Conservation (phyloP, 768 basidiomycete genomes). For the Agaricus sinodeliciosus region DNA sequence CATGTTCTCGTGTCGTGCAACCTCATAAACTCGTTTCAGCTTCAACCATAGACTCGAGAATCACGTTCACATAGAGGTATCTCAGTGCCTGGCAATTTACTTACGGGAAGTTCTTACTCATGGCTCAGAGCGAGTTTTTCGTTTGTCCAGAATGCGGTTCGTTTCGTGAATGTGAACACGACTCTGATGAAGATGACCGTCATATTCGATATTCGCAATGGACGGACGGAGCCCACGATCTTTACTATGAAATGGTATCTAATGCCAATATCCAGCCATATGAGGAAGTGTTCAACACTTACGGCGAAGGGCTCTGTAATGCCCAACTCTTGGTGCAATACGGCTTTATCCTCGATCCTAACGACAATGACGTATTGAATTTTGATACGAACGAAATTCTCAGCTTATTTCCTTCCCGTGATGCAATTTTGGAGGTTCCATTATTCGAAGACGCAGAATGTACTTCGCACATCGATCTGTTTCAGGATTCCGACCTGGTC, state of each 20-base stretch:
- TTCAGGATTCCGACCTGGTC: slow-evolving; percentile 14
- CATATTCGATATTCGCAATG: not conserved
- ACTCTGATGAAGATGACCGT: slow-evolving; percentile 25
- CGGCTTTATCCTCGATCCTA: slow-evolving; percentile 70
- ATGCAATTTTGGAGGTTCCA: not conserved
- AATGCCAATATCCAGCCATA: slow-evolving; percentile 41
- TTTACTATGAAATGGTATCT: slow-evolving; percentile 63
- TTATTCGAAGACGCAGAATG: not conserved
- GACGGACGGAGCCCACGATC: slow-evolving; percentile 20
- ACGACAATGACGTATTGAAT: slow-evolving; percentile 55
- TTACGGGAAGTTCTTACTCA: slow-evolving; percentile 3
- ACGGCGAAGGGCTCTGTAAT: slow-evolving; percentile 60
- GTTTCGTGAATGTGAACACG: slow-evolving; percentile 62
- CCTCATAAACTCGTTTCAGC: slow-evolving; percentile 26
- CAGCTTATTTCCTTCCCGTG: slow-evolving; percentile 8
- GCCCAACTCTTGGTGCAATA: slow-evolving; percentile 62
- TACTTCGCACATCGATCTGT: not conserved
- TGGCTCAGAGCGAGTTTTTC: slow-evolving; percentile 56
- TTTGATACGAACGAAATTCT: slow-evolving; percentile 31
- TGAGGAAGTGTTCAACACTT: slow-evolving; percentile 71
- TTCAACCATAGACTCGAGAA: slow-evolving; percentile 71
- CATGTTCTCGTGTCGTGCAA: not conserved
- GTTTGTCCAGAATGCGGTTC: slow-evolving; percentile 73
- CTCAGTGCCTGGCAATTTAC: slow-evolving; percentile 10
- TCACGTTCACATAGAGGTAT: slow-evolving; percentile 69